Base-by-base conservation (phyloP, 441 rosid species). In the Adansonia grandidieri region DNA sequence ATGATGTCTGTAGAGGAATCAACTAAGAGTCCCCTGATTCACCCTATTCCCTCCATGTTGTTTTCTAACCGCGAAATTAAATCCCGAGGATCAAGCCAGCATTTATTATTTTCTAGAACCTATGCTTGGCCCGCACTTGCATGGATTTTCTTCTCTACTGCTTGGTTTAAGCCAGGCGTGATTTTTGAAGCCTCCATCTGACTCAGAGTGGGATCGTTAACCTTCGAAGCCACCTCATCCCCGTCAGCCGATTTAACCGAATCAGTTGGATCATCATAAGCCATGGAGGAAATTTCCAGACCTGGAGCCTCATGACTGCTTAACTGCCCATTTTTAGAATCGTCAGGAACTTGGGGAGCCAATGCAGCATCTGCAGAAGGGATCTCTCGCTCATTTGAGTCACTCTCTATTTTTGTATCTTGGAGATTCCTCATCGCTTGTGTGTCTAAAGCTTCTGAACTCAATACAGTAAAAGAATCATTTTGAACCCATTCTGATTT, bases 81-180 rank as follows among this genome's bases (percentile, higher is more conserved):
- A 19, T 67, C 32, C 17, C 0, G 1, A 17, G 4, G 11, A 67
- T 44, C 50, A 57, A 51, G 17, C 53, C 19, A 57, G 60, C 10
- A 40, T 19, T 44, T 28, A 56, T 17, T 65, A 28, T 73, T 79
- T 48, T 62, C 24, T 3, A 42, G 24, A 75, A 37, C 80, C 69
- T 75, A 75, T 6, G 37, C 66, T 83, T 82, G 81, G 73, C 83
- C 70, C 3, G 84, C 76, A 77, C 81, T 82, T 10, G 87, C 83
- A 75, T 75, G 86, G 63, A 73, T 73, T 8, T 28, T 28, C 47
- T 69, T 79, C 81, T 82, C 83, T 57, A 80, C 77, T 9, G 78
- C 63, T 61, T 82, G 79, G 74, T 81, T 84, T 53, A 81, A 22
- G 67, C 83, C 89, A 14, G 86, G 51, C 75, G 78, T 71, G 64